Percentiles rank a stretch among this genome's conserved stretches.
These are phyloP conservation scores for Ailanthus altissimus DNA, from an alignment of 345 rosid genomes.

Conservation along the genomic window DNA sequence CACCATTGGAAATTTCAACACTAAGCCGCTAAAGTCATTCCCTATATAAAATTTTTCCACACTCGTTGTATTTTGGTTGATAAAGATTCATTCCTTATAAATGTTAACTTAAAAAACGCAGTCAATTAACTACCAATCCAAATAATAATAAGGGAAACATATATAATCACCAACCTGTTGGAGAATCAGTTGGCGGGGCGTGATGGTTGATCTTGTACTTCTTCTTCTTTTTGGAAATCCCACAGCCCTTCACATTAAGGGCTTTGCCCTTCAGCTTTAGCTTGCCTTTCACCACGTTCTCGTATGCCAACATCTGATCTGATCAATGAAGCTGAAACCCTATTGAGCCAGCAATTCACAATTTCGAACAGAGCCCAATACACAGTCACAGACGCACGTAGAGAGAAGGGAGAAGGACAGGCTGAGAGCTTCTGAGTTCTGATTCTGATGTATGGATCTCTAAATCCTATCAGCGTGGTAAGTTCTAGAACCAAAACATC, in stretches of 20 bases:
- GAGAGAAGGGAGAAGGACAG: background rate
- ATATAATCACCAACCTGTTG: background rate
- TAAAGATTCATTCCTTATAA: too few relatives aligned
- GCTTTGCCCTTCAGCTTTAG: constrained; percentile 26
- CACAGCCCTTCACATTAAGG: background rate
- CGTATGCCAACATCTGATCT: constrained; percentile 18
- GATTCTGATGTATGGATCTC: background rate
- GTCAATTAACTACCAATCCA: too few relatives aligned
- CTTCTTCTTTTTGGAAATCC: constrained; percentile 20
- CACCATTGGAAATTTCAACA: too few relatives aligned
- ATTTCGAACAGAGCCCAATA: background rate
- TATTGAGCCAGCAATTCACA: background rate
- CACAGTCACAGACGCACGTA: background rate
- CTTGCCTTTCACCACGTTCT: constrained; percentile 27
- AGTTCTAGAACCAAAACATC: background rate
- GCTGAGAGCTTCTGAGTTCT: background rate
- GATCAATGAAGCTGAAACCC: background rate
- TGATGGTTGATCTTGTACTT: constrained; percentile 1
- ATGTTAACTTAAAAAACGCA: too few relatives aligned
- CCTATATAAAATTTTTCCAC: too few relatives aligned
- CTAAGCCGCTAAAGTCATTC: too few relatives aligned
- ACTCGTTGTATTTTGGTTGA: too few relatives aligned
- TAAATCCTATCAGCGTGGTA: background rate
- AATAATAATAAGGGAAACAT: background rate
- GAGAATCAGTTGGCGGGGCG: background rate